Percentiles rank a stretch among this genome's conserved stretches.
phyloP scores from a whole-genome alignment of 352 stramenopile genomes.

The Pythium aquatile region DNA sequence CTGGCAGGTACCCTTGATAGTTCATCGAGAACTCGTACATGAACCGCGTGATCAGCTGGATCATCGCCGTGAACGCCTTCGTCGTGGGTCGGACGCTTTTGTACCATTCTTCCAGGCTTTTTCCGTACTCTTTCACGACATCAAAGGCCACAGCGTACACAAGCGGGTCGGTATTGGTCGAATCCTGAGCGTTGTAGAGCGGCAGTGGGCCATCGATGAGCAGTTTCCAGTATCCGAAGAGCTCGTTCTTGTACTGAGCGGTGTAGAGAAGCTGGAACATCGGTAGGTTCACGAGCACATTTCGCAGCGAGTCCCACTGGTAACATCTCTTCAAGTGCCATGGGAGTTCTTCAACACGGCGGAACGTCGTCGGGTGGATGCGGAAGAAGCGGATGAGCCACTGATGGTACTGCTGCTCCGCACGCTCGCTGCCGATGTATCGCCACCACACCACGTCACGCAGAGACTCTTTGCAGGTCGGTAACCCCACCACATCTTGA shows the following conservation, averaged over 20 bases:
- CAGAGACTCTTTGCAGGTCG: conserved; percentile 86
- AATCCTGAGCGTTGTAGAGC: conserved; percentile 38
- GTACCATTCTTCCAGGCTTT: conserved; percentile 88
- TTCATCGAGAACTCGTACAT: conserved; percentile 87
- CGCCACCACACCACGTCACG: conserved; percentile 88
- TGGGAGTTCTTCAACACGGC: conserved; percentile 86
- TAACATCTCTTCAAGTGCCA: conserved; percentile 92
- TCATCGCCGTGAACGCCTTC: conserved; percentile 67
- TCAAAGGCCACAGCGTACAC: conserved; percentile 83
- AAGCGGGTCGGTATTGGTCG: conserved; percentile 30
- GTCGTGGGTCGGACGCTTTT: conserved; percentile 61
- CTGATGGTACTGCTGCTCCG: conserved; percentile 73
- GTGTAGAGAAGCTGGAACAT: conserved; percentile 93
- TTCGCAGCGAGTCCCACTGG: conserved; percentile 84
- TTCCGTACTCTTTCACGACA: conserved; percentile 91
- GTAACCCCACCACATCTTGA: conserved; percentile 84
- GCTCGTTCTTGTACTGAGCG: conserved; percentile 85
- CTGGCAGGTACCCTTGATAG: conserved; percentile 66
- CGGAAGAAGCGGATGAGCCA: conserved; percentile 86
- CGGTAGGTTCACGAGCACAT: conserved; percentile 85
- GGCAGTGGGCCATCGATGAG: conserved; percentile 77
- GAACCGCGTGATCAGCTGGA: conserved; percentile 86
- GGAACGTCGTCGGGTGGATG: conserved; percentile 77
- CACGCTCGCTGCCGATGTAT: conserved; percentile 74
- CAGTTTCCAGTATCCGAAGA: conserved; percentile 90